phyloP scores from a whole-genome alignment of 2,329 filamentous ascomycete genomes.

The Colletotrichum sansevieriae region DNA sequence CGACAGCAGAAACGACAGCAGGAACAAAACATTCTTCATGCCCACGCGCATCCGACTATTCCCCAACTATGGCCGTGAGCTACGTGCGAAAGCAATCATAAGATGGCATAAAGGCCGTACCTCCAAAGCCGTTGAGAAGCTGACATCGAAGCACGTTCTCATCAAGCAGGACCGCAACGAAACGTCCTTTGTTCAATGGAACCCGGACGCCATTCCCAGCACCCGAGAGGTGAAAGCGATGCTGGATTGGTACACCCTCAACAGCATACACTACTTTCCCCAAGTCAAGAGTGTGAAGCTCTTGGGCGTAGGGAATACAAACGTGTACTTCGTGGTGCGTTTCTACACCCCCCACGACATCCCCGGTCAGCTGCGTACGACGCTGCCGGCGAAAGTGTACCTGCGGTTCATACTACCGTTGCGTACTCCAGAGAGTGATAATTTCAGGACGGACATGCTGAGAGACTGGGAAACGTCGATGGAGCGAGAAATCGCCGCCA shows the following conservation, averaged over 20 bases:
- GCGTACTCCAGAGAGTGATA: slow-evolving; percentile 4
- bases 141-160: too few relatives aligned
- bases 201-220: background rate
- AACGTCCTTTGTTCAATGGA: slow-evolving; percentile 10
- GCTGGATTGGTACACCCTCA: slow-evolving; percentile 14
- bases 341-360: background rate
- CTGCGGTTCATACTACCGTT: slow-evolving; percentile 34
- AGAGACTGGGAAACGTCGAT: background rate
- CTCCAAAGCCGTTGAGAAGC: too few relatives aligned
- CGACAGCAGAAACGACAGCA: too few relatives aligned
- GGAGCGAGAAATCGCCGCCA: slow-evolving; percentile 41
- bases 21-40: too few relatives aligned
- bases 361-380: background rate
- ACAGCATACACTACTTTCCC: background rate
- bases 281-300: slow-evolving; percentile 2
- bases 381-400: slow-evolving; percentile 17
- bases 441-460: background rate
- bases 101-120: too few relatives aligned
- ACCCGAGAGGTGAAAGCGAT: background rate
- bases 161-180: too few relatives aligned
- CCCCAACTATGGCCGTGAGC: too few relatives aligned
- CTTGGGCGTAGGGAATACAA: background rate
- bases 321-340: slow-evolving; percentile 7
- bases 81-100: too few relatives aligned
- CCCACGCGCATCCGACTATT: too few relatives aligned